These are phyloP conservation scores for Clathrus columnatus DNA, from an alignment of 768 basidiomycete genomes.

Conservation along the genomic window DNA sequence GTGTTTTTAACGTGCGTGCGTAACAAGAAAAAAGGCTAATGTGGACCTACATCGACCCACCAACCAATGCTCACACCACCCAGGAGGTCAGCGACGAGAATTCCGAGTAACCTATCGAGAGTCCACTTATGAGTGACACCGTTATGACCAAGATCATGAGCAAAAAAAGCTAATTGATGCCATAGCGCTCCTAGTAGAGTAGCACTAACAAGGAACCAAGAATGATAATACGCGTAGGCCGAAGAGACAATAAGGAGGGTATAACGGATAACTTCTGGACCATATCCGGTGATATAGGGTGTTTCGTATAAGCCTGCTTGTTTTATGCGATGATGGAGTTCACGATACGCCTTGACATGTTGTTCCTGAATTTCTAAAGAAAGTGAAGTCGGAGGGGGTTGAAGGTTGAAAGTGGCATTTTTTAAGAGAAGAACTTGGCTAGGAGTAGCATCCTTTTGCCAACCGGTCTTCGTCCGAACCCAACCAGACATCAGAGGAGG, in stretches of 20 bases:
- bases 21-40: background rate
- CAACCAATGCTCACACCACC: conserved; percentile 94
- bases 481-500: conserved; percentile 85
- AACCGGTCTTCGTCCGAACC: conserved; percentile 48
- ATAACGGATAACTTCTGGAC: conserved; percentile 81
- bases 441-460: conserved; percentile 39
- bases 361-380: conserved; percentile 49
- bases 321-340: conserved; percentile 63
- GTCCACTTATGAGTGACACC: conserved; percentile 87
- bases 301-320: conserved; percentile 81
- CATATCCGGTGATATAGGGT: conserved; percentile 79
- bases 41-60: conserved; percentile 88
- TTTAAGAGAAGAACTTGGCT: conserved; percentile 60
- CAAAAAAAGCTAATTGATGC: conserved; percentile 92
- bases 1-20: conserved; percentile 12
- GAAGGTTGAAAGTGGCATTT: conserved; percentile 36
- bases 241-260: conserved; percentile 49
- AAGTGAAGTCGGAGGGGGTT: conserved; percentile 44
- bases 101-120: conserved; percentile 70
- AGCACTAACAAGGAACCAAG: conserved; percentile 68
- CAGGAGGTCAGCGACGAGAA: conserved; percentile 72
- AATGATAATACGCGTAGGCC: conserved; percentile 48
- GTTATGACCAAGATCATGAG: conserved; percentile 92
- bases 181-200: conserved; percentile 79
- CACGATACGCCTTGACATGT: conserved; percentile 72